A percentile compares a stretch with the other conserved stretches of the same genome.
These are phyloP conservation scores for Arthrobotrys pseudoclavata DNA, from an alignment of 2,329 filamentous ascomycete species.

Conservation along the genomic window DNA sequence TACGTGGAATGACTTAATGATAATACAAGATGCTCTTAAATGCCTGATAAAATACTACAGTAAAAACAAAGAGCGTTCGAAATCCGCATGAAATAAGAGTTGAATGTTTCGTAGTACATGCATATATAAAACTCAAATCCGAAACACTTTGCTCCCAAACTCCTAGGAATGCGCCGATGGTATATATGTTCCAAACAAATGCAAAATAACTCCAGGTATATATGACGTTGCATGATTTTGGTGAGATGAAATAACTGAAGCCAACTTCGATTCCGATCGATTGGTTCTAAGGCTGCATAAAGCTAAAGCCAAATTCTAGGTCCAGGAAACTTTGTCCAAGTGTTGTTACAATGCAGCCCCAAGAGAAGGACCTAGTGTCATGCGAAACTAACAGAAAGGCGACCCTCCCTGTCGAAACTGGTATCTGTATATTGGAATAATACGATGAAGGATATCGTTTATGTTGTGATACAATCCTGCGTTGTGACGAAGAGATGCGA, in stretches of 20 bases:
- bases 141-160: slow-evolving; percentile 20
- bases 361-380: neutral
- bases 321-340: neutral
- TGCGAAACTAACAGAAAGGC: neutral
- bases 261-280: neutral
- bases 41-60: neutral
- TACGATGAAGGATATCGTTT: neutral
- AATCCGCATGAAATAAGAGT: neutral
- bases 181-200: slow-evolving; percentile 35
- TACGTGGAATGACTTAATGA: slow-evolving; percentile 9
- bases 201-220: slow-evolving; percentile 42
- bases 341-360: slow-evolving; percentile 18
- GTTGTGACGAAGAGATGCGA: slow-evolving; percentile 1
- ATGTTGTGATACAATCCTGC: slow-evolving; percentile 7
- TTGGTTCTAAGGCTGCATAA: neutral
- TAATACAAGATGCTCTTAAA: slow-evolving; percentile 17
- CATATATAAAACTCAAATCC: neutral
- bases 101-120: neutral
- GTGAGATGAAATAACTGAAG: neutral
- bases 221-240: slow-evolving; percentile 5
- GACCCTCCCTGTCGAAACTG: neutral
- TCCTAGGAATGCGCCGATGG: slow-evolving; percentile 50
- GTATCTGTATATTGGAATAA: neutral
- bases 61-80: neutral
- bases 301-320: neutral